Evolutionary conservation across 78 protist species (phyloP), one percentile per base, ranked within the genome.

Genomic region (Anaeramoeba ignava): DNA sequence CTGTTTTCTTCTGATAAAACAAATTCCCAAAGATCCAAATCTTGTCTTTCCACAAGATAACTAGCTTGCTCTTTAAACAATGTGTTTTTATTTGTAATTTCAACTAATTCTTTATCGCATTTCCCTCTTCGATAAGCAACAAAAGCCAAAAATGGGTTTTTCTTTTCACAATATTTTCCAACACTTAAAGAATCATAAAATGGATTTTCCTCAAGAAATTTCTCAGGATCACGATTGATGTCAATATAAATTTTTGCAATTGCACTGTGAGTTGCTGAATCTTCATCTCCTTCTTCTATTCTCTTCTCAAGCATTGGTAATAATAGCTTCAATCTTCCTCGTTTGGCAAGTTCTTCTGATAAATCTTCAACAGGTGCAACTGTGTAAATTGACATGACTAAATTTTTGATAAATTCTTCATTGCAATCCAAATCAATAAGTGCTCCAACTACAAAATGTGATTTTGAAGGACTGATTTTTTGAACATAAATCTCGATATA

Each of bases 211-310:
- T 78, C 31, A 73, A 98, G 93, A 94, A 97, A 96, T 41, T 94
- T 80, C 86, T 96, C 97, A 82, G 98, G 91, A 81, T 87, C 86
- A 82, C 86, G 83, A 90, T 90, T 89, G 80, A 86, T 67, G 85
- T 97, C 99, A 37, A 98, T 89, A 96, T 95, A 94, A 82, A 97
- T 92, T 95, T 95, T 97, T 86, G 98, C 99, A 38, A 98, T 90
- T 1, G 99, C 99, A 67, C 97, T 96, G 95, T 97, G 97, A 84
- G 67, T 84, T 67, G 91, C 95, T 81, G 88, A 96, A 38, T 82
- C 3, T 1, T 12, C 34, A 33, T 8, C 23, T 1, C 86, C 86
- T 37, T 2, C 2, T 2, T 39, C 87, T 33, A 88, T 88, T 54
- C 96, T 93, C 41, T 83, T 84, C 91, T 98, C 99, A 79, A 98